phyloP scores from a whole-genome alignment of 2,329 filamentous ascomycete genomes.

The Colletotrichum horii region DNA sequence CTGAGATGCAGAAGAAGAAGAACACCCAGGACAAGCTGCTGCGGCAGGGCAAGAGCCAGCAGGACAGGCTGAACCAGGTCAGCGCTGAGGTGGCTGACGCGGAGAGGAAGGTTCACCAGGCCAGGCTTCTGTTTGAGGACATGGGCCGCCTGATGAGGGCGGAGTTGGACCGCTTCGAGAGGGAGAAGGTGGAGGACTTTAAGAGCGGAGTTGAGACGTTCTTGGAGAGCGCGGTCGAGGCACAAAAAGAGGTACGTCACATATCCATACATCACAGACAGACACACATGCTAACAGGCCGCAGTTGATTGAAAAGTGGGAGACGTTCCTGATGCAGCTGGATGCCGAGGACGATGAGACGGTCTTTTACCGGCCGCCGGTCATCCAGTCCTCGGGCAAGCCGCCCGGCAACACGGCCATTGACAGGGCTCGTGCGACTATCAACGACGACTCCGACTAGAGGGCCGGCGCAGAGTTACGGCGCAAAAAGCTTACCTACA shows the following conservation, averaged over 20 bases:
- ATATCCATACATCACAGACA: neutral
- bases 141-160: slow-evolving; percentile 93
- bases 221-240: slow-evolving; percentile 94
- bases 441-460: slow-evolving; percentile 67
- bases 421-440: slow-evolving; percentile 62
- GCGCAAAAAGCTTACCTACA: slow-evolving; percentile 2
- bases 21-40: slow-evolving; percentile 91
- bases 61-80: slow-evolving; percentile 92
- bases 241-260: slow-evolving; percentile 87
- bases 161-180: slow-evolving; percentile 93
- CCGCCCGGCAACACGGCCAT: slow-evolving; percentile 62
- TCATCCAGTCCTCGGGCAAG: slow-evolving; percentile 57
- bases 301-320: slow-evolving; percentile 86
- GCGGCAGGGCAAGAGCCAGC: slow-evolving; percentile 91
- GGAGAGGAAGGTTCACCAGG: slow-evolving; percentile 90
- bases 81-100: slow-evolving; percentile 94
- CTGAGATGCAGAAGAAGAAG: slow-evolving; percentile 89
- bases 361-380: slow-evolving; percentile 68
- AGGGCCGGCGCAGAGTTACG: slow-evolving; percentile 10
- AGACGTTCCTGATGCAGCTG: slow-evolving; percentile 95
- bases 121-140: slow-evolving; percentile 89
- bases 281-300: neutral
- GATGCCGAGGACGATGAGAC: slow-evolving; percentile 89
- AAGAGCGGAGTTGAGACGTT: slow-evolving; percentile 98
- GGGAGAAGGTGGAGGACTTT: slow-evolving; percentile 98